Evolutionary conservation across 345 rosid species (phyloP).

Genomic region (Geranium rotundifolium): DNA sequence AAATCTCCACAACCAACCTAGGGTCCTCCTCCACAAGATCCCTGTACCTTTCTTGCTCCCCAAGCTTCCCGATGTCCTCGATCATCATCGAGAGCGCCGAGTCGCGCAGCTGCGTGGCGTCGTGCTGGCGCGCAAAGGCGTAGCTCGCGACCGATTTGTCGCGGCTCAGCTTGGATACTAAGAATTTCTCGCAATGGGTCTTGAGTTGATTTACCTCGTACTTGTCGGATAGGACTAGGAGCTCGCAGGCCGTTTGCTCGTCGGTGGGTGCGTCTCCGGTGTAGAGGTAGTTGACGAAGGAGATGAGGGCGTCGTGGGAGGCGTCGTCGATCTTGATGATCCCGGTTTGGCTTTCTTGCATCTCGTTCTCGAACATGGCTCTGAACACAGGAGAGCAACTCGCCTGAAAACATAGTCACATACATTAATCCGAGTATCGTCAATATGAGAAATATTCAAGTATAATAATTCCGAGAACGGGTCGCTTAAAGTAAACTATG

Average conservation of each 20-base stretch:
- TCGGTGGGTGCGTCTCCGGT: conserved; percentile 75
- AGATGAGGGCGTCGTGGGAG: conserved; percentile 52
- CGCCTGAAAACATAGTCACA: conserved; percentile 25
- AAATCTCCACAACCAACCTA: conserved; percentile 62
- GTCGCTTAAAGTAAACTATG: not conserved
- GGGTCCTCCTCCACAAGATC: conserved; percentile 78
- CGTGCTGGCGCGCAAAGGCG: conserved; percentile 81
- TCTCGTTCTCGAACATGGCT: conserved; percentile 85
- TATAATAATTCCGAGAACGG: not conserved
- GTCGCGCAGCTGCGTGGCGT: conserved; percentile 55
- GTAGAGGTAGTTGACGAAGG: conserved; percentile 57
- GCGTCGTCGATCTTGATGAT: conserved; percentile 65
- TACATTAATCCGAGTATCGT: too few species aligned
- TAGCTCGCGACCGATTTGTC: conserved; percentile 65
- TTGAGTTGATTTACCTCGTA: conserved; percentile 79
- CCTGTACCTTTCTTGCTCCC: conserved; percentile 46
- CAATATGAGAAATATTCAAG: not conserved
- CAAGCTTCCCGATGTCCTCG: conserved; percentile 74
- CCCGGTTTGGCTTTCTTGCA: conserved; percentile 78
- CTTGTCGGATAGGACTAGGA: conserved; percentile 69
- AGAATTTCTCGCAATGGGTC: conserved; percentile 55
- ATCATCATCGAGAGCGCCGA: conserved; percentile 52
- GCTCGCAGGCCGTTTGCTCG: conserved; percentile 73
- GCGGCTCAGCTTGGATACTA: conserved; percentile 63
- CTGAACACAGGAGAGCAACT: conserved; percentile 73